A percentile compares a stretch with the other conserved stretches of the same genome.
Evolutionary conservation across 208 protist genomes (phyloP).

Genomic region (Crithidia sp.): DNA sequence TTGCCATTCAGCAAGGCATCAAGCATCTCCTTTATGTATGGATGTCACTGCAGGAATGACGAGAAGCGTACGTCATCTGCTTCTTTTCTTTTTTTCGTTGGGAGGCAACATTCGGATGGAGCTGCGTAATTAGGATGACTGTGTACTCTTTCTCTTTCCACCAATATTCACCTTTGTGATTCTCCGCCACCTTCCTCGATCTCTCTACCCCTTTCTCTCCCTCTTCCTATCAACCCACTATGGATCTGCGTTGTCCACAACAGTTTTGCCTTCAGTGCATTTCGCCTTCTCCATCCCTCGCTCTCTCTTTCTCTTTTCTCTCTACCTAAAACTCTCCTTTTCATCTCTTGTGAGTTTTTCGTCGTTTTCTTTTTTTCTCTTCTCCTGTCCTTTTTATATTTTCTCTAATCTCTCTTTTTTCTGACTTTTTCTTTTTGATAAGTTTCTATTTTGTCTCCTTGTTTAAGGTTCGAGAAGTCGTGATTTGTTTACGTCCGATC

Average conservation of each 20-base stretch:
- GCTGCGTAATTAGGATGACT: no score
- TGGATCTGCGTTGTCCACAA: neutral
- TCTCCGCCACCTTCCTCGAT: no score
- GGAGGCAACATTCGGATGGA: no score
- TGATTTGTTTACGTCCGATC: neutral
- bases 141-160: no score
- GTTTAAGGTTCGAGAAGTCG: neutral
- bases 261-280: neutral
- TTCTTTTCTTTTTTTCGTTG: no score
- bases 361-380: neutral
- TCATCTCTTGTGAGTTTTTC: slow-evolving; percentile 10
- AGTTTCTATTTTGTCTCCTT: neutral
- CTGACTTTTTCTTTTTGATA: slow-evolving; percentile 2
- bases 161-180: no score
- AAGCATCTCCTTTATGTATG: no score
- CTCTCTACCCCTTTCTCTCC: neutral
- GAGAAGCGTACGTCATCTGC: no score
- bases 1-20: no score
- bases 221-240: no score
- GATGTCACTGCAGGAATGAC: no score
- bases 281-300: neutral
- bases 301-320: slow-evolving; percentile 23
- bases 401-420: slow-evolving; percentile 17
- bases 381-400: slow-evolving; percentile 3
- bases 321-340: slow-evolving; percentile 11